Conservation (phyloP, 169 alveolate genomes). For the Ophryocystis elektroscirrha region DNA sequence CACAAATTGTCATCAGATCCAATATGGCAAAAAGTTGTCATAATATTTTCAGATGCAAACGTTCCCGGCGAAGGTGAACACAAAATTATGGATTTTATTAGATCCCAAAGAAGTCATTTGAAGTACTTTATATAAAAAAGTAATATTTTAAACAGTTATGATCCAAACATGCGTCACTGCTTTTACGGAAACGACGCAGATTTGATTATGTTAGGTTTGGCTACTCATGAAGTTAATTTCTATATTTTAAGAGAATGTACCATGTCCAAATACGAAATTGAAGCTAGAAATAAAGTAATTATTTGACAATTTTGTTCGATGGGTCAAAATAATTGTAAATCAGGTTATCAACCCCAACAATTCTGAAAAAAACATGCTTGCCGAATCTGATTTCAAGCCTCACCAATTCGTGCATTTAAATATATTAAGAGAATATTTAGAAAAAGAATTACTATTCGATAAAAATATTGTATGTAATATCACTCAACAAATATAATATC, state of each 20-base stretch:
- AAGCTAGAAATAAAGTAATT: no score
- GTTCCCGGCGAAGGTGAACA: slow-evolving; percentile 99
- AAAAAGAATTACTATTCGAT: slow-evolving; percentile 25
- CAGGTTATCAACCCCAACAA: no score
- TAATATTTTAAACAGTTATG: neutral
- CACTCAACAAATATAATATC: slow-evolving; percentile 15
- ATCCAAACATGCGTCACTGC: slow-evolving; percentile 75
- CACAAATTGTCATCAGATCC: slow-evolving; percentile 59
- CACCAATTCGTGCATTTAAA: slow-evolving; percentile 44
- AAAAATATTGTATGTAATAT: slow-evolving; percentile 15
- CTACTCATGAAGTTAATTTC: slow-evolving; percentile 83
- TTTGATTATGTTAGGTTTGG: slow-evolving; percentile 80
- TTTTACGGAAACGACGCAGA: slow-evolving; percentile 98
- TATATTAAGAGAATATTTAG: slow-evolving; percentile 43
- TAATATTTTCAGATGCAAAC: slow-evolving; percentile 80
- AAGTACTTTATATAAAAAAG: neutral
- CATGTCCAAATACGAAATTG: slow-evolving; percentile 18
- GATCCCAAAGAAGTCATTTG: slow-evolving; percentile 38
- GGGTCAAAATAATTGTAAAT: no score
- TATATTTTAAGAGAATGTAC: slow-evolving; percentile 72
- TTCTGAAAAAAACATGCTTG: neutral
- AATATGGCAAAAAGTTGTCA: slow-evolving; percentile 61
- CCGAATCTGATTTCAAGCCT: slow-evolving; percentile 40
- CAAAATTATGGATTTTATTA: slow-evolving; percentile 81
- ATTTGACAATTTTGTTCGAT: no score